Base-by-base conservation (phyloP, 2,329 filamentous ascomycete genomes). In the Colletotrichum karsti region DNA sequence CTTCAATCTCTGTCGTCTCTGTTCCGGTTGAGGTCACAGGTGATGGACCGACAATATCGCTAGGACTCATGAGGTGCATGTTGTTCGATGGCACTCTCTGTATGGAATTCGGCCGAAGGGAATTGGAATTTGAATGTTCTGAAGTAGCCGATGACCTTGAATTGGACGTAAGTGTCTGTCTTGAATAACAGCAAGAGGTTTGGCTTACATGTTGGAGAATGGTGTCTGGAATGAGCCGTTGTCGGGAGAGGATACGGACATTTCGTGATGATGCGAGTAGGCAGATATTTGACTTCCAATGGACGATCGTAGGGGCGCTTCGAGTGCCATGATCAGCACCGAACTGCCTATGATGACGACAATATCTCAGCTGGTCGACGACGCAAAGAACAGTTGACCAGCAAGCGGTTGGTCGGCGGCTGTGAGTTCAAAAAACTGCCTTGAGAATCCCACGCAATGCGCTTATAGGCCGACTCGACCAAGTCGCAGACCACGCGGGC, bases 11-110 rank as follows among this genome's bases (percentile, higher is more conserved):
- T 10, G 93, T 95, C 41, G 88, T 91, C 74, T 92, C 92, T 24
- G 93, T 96, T 67, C 93, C 92, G 76, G 93, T 95, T 41, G 93
- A 96, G 56, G 94, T 94, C 24, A 95, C 93, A 7, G 93, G 93
- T 18, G 93, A 95, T 9, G 93, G 93, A 42, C 93, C 93, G 59
- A 94, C 91, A 72, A 91, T 88, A 73, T 92, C 90, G 76, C 86
- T 91, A 69, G 91, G 85, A 79, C 89, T 87, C 78, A 88, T 81
- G 35, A 89, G 73, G 76, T 88, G 79, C 83, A 91, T 84, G 33
- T 82, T 80, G 74, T 80, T 84, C 42, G 87, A 85, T 37, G 83
- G 79, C 24, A 85, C 76, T 54, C 83, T 82, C 67, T 84, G 79
- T 56, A 82, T 82, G 30, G 85, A 85, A 70, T 80, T 80, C 26